Evolutionary conservation across 306 rosid species (phyloP).

Genomic region (Cicer judaicum): DNA sequence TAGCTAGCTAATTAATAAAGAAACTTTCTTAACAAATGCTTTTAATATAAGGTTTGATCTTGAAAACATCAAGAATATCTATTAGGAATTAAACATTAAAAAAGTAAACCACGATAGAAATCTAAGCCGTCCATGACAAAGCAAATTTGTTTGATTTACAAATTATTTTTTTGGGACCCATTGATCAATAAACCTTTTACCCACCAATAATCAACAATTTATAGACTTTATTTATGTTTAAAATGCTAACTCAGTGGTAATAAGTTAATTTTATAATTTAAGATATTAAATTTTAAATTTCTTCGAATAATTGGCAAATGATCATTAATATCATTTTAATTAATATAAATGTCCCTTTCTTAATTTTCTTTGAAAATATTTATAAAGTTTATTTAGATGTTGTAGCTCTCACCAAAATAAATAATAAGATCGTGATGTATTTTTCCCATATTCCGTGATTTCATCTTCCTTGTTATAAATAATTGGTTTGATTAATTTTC

Average conservation of each 20-base stretch:
- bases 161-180: no score
- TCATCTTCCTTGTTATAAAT: constrained; percentile 6
- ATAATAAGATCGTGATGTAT: constrained; percentile 15
- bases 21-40: neutral
- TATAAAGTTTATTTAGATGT: constrained; percentile 1
- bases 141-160: constrained; percentile 17
- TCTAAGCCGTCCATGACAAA: neutral
- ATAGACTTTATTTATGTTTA: no score
- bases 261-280: no score
- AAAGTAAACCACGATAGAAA: neutral
- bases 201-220: constrained; percentile 7
- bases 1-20: neutral
- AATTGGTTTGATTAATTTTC: constrained; percentile 16
- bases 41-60: constrained; percentile 6
- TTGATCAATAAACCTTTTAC: neutral
- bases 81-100: neutral
- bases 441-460: no score
- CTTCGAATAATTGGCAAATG: no score
- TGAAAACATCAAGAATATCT: neutral
- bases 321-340: no score
- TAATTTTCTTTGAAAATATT: no score
- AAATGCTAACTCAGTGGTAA: no score
- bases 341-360: no score
- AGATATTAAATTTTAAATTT: no score
- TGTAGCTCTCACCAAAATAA: constrained; percentile 23